Percentiles rank a stretch among this genome's conserved stretches.
Conservation (phyloP, 768 basidiomycete species). For the Psilocybe cubensis region DNA sequence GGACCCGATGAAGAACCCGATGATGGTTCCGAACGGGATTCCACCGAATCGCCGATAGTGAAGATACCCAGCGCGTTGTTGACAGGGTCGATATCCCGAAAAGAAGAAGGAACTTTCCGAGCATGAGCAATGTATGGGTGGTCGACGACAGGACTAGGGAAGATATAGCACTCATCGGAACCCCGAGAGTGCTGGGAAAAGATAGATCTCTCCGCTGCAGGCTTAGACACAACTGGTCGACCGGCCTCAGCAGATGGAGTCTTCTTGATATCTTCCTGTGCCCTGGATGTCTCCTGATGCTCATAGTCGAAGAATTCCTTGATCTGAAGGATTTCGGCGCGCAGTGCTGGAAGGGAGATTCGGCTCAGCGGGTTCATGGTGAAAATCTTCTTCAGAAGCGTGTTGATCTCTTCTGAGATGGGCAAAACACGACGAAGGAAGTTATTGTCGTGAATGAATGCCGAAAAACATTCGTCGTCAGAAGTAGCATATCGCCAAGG, state of each 20-base stretch:
- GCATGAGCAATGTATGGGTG: slow-evolving; percentile 18
- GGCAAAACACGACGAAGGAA: slow-evolving; percentile 72
- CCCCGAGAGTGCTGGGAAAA: slow-evolving; percentile 1
- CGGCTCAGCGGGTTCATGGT: slow-evolving; percentile 62
- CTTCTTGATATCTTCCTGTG: background rate
- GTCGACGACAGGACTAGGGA: slow-evolving; percentile 35
- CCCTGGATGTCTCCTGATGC: slow-evolving; percentile 14
- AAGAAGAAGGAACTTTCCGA: background rate
- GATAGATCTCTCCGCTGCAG: background rate
- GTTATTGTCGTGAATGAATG: slow-evolving; percentile 63
- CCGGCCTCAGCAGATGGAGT: background rate
- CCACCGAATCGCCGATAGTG: slow-evolving; percentile 15
- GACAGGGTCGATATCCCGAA: background rate
- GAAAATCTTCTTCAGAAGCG: slow-evolving; percentile 75
- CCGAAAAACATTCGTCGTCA: slow-evolving; percentile 68
- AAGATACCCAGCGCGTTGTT: slow-evolving; percentile 19
- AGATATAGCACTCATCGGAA: slow-evolving; percentile 40
- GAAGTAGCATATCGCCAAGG: slow-evolving; percentile 77
- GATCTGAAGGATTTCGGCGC: slow-evolving; percentile 54
- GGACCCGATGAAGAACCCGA: slow-evolving; percentile 29
- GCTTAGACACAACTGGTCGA: slow-evolving; percentile 1
- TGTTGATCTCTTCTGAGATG: slow-evolving; percentile 68
- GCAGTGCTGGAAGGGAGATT: slow-evolving; percentile 65
- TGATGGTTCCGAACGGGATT: slow-evolving; percentile 20
- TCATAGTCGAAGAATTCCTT: slow-evolving; percentile 65